Base-by-base conservation (phyloP, 805 yeast genomes). In the Lachancea meyersii region DNA sequence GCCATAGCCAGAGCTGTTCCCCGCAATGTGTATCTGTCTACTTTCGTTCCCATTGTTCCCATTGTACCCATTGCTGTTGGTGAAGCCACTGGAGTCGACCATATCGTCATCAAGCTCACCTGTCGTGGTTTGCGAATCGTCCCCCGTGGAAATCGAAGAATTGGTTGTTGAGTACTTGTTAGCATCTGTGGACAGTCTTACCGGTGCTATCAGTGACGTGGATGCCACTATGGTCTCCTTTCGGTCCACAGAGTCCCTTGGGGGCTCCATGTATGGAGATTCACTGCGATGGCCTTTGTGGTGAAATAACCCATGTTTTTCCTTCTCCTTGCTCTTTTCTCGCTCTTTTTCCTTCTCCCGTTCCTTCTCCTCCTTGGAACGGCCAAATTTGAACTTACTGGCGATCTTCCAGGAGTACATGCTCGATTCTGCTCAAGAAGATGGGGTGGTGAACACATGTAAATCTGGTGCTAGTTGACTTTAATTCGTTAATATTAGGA, bases 351-450 rank as follows among this genome's bases (percentile, higher is more conserved):
- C 52, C 37, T 48, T 47, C 18, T 50, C 53, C 43, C 47, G 49
- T 22, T 53, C 57, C 36, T 58, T 57, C 33, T 58, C 63, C 32
- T 59, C 63, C 40, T 59, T 60, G 13, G 58, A 50, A 39, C 54
- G 57, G n/a, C 65, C 65, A 46, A 61, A 60, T 42, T 54, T 57
- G 42, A 61, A 61, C 44, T 57, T 60, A 28, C 56, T 54, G 23
- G 48, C 39, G 35, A 55, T 42, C 50, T 60, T 61, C 64, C 64
- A 60, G 16, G 61, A 57, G 42, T 58, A 58, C 65, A 61, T 61
- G 9, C 5, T 19, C 14, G 14, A 18, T n/a, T 17, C 4, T 14
- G 10, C 14, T 16, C 18, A 30, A 10, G 32, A 10, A 22, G 13
- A 9, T 26, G 32, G 11, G 13, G 11, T 24, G 31, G 6, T 30